Evolutionary conservation across 2,329 filamentous ascomycete species (phyloP).

Genomic region (Pseudopithomyces chartarum): DNA sequence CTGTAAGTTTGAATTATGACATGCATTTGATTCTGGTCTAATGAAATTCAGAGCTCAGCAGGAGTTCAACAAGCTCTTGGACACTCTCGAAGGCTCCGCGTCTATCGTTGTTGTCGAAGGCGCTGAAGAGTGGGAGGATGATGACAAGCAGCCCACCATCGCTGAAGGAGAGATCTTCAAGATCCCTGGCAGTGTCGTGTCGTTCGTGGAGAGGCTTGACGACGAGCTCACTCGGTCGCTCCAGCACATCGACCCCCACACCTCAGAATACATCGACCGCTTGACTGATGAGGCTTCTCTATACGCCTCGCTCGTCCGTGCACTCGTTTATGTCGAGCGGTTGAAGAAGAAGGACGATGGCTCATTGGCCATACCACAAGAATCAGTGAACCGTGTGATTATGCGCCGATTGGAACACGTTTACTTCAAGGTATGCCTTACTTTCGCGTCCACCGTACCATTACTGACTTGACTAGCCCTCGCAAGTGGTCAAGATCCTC

Average conservation of each 20-base stretch:
- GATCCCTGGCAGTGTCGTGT: slow-evolving; percentile 91
- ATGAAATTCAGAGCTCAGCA: slow-evolving; percentile 66
- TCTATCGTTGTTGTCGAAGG: slow-evolving; percentile 87
- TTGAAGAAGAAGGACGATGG: slow-evolving; percentile 66
- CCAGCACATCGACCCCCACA: slow-evolving; percentile 97
- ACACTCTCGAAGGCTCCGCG: slow-evolving; percentile 76
- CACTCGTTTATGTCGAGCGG: slow-evolving; percentile 84
- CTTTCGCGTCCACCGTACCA: background rate
- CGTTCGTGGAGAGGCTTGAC: slow-evolving; percentile 91
- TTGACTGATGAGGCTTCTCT: slow-evolving; percentile 87
- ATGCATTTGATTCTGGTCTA: slow-evolving; percentile 15
- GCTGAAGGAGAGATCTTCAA: slow-evolving; percentile 80
- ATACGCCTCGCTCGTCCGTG: slow-evolving; percentile 90
- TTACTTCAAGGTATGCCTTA: slow-evolving; percentile 83
- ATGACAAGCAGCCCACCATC: slow-evolving; percentile 85
- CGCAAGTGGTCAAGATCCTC: slow-evolving; percentile 88
- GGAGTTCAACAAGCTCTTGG: slow-evolving; percentile 78
- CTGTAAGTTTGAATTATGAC: slow-evolving; percentile 49
- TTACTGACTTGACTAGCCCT: slow-evolving; percentile 62
- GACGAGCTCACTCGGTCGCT: slow-evolving; percentile 97
- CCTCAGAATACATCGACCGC: slow-evolving; percentile 96
- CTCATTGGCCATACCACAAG: slow-evolving; percentile 76
- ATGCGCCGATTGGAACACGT: slow-evolving; percentile 95
- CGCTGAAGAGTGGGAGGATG: slow-evolving; percentile 98
- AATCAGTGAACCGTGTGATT: slow-evolving; percentile 87